phyloP scores from a whole-genome alignment of 306 rosid genomes.

The Abrus pulchellus region DNA sequence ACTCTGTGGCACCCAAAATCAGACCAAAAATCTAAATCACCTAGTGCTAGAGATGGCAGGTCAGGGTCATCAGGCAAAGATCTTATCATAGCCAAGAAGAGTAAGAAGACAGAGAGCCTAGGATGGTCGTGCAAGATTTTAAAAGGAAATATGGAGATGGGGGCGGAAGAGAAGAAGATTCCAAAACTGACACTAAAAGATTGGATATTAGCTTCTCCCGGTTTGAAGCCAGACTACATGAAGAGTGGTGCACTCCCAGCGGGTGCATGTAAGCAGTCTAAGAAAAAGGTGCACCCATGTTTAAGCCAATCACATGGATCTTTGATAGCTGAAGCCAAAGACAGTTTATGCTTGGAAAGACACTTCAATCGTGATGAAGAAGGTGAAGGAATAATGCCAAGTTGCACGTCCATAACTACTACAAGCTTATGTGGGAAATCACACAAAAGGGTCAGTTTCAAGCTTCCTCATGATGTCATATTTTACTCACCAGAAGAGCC shows the following conservation, averaged over 20 bases:
- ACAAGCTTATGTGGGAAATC: conserved; percentile 34
- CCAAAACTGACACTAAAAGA: conserved; percentile 29
- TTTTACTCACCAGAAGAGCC: conserved; percentile 40
- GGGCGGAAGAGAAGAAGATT: conserved; percentile 10
- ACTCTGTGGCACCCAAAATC: neutral
- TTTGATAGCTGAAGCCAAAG: conserved; percentile 42
- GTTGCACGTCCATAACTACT: conserved; percentile 11
- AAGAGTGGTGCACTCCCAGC: neutral
- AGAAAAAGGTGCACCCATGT: conserved; percentile 55
- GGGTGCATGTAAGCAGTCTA: conserved; percentile 5
- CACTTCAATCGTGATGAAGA: conserved; percentile 24
- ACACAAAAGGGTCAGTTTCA: conserved; percentile 47
- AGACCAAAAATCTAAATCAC: conserved; percentile 1
- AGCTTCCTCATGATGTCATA: conserved; percentile 50
- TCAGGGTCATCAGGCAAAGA: conserved; percentile 1
- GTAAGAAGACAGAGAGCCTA: neutral
- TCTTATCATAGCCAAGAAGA: conserved; percentile 13
- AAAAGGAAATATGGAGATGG: conserved; percentile 16
- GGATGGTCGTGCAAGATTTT: neutral
- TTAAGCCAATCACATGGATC: neutral
- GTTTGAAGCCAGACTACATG: conserved; percentile 33
- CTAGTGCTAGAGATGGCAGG: neutral
- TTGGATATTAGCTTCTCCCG: conserved; percentile 44
- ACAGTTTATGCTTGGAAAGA: conserved; percentile 54
- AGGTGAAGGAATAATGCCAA: conserved; percentile 14